phyloP scores from a whole-genome alignment of 768 basidiomycete species.

The Lyophyllum shimeji region DNA sequence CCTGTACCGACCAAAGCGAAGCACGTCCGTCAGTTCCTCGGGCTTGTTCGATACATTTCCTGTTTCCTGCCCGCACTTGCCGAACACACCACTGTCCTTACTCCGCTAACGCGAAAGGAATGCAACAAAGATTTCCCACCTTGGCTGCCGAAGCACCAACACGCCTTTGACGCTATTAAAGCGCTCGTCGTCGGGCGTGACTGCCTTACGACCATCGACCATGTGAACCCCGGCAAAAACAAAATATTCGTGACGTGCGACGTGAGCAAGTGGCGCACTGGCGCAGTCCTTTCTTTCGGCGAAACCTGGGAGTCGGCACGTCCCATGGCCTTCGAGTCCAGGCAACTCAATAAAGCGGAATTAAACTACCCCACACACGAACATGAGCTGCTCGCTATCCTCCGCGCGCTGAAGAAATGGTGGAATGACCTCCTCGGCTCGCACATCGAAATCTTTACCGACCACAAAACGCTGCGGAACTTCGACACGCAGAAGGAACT shows the following conservation, averaged over 20 bases:
- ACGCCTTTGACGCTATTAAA: not conserved
- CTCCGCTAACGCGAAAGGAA: not conserved
- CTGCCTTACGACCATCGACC: not conserved
- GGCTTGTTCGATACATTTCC: conserved; percentile 15
- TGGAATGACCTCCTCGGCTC: not conserved
- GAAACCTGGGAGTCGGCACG: not conserved
- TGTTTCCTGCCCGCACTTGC: conserved; percentile 12
- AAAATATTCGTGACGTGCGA: not conserved
- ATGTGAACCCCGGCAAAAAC: not conserved
- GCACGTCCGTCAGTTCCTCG: conserved; percentile 16
- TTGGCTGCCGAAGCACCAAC: not conserved
- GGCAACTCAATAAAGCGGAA: not conserved
- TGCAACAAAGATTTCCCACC: not conserved
- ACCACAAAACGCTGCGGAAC: not conserved
- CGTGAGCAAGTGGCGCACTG: not conserved
- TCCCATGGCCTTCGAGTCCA: not conserved
- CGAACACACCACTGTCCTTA: not conserved
- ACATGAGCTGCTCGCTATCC: not conserved
- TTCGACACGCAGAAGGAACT: not conserved
- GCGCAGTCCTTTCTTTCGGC: not conserved
- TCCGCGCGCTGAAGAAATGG: not conserved
- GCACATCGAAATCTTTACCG: not conserved
- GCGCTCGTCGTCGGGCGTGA: not conserved
- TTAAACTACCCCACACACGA: not conserved
- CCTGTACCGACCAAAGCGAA: conserved; percentile 15